These are phyloP conservation scores for Saccharomycopsis sp. DNA, from an alignment of 805 yeast species.

Conservation along the genomic window DNA sequence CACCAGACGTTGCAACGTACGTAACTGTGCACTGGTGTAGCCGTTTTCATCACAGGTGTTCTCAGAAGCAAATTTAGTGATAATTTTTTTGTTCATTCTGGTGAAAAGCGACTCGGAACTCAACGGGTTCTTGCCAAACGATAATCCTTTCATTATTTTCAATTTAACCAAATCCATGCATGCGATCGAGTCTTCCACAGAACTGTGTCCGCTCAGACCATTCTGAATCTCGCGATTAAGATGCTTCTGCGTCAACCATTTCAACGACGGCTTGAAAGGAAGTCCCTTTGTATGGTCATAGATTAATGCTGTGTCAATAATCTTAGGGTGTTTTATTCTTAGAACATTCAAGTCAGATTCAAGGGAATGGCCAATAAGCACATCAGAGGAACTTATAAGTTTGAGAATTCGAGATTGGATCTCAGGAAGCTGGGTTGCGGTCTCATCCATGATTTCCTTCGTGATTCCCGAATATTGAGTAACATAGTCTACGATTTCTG, in stretches of 20 bases:
- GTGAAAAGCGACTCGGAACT: slow-evolving; percentile 37
- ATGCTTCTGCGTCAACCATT: slow-evolving; percentile 55
- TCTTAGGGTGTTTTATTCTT: slow-evolving; percentile 59
- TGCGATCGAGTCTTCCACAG: slow-evolving; percentile 77
- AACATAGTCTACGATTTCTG: slow-evolving; percentile 68
- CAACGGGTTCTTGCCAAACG: slow-evolving; percentile 49
- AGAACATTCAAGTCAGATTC: slow-evolving; percentile 75
- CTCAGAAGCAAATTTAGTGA: slow-evolving; percentile 26
- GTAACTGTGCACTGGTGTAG: not conserved
- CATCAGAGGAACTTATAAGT: slow-evolving; percentile 51
- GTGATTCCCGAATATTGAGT: slow-evolving; percentile 88
- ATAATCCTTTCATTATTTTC: slow-evolving; percentile 60
- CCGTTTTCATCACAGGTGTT: not conserved
- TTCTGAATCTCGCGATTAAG: slow-evolving; percentile 59
- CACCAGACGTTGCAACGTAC: slow-evolving; percentile 17
- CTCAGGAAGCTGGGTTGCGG: slow-evolving; percentile 58
- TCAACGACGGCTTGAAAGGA: slow-evolving; percentile 73
- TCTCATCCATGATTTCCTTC: slow-evolving; percentile 51
- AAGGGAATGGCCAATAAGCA: slow-evolving; percentile 83
- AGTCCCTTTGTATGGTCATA: slow-evolving; percentile 81
- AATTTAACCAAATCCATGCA: slow-evolving; percentile 70
- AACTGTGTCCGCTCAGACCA: slow-evolving; percentile 62
- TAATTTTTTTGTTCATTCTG: slow-evolving; percentile 29
- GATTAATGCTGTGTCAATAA: slow-evolving; percentile 75
- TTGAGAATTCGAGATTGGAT: slow-evolving; percentile 52